Base-by-base conservation (phyloP, 805 yeast genomes). In the Candida orba region DNA sequence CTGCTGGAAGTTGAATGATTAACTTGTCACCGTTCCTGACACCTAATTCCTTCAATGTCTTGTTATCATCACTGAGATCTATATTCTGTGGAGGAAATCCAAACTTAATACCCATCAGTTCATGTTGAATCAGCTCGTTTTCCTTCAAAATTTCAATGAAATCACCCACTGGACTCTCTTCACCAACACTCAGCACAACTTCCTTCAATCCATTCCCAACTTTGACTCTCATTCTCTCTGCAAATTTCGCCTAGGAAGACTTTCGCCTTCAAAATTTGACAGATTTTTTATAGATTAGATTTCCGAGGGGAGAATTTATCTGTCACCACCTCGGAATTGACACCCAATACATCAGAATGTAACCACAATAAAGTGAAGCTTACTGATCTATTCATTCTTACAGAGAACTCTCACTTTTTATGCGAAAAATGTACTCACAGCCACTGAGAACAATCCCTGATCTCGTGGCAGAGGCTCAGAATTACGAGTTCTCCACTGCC, bases 71-170 rank as follows among this genome's bases (percentile, higher is more conserved):
- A 6, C 48, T 45, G 8, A 69, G 45, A 23, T 64, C 66, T 2
- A 81, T 44, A 2, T 61, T 48, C 46, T 66, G 72, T 1, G 85
- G 85, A 1, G 90, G 91, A 54, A 72, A 82, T 3, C 90, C 89
- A 37, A 52, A 60, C 47, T 73, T 72, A 41, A 81, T 57, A 23
- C 46, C 29, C 2, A 27, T 57, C 17, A 42, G 39, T 4, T 52
- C 25, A 34, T 34, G 43, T n/a, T 42, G 20, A n/a, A 42, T 8
- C 13, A 47, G 27, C 2, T 15, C 48, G 20, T 39, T 47, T 0
- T 27, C 44, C 3, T 40, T 43, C n/a, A 61, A 36, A 9, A 47
- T 52, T 4, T 46, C 44, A 4, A 64, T 22, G 18, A 76, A 57
- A 12, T 65, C 66, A 1, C 45, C 45, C 2, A 74, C 25, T 0